Conservation (phyloP, 2,329 filamentous ascomycete species). For the Beauveria pseudobassiana region DNA sequence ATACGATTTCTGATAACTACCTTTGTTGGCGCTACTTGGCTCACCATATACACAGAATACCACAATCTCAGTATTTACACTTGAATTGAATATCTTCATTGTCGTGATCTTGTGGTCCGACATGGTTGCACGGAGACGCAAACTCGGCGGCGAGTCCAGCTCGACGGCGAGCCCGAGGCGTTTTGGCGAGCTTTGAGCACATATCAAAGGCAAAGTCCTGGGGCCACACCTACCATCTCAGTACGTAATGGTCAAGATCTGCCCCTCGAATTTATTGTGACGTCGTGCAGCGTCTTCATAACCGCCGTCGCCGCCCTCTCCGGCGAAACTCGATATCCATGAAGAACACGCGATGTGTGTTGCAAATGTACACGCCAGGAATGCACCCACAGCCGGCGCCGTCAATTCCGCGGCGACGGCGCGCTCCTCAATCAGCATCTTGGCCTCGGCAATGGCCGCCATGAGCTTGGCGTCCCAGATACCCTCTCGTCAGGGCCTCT, state of each 20-base stretch:
- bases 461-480: constrained; percentile 11
- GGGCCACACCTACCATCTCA: neutral
- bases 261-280: neutral
- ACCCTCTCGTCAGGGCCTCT: constrained; percentile 8
- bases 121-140: neutral
- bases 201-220: too few relatives aligned
- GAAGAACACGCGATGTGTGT: constrained; percentile 7
- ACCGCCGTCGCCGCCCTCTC: constrained; percentile 1
- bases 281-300: constrained; percentile 9
- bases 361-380: constrained; percentile 1
- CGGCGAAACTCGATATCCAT: constrained; percentile 5
- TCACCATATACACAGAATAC: neutral
- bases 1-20: neutral
- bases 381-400: neutral
- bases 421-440: constrained; percentile 11
- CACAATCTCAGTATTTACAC: neutral
- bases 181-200: neutral
- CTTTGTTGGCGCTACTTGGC: neutral
- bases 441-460: constrained; percentile 11
- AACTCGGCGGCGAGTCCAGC: neutral
- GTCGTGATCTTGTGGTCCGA: neutral
- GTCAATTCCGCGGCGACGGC: neutral
- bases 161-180: neutral
- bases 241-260: neutral
- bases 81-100: neutral